Evolutionary conservation across 257 asterid genomes (phyloP), one percentile per base, ranked within the genome.

Genomic region (Osmanthus fragrans): DNA sequence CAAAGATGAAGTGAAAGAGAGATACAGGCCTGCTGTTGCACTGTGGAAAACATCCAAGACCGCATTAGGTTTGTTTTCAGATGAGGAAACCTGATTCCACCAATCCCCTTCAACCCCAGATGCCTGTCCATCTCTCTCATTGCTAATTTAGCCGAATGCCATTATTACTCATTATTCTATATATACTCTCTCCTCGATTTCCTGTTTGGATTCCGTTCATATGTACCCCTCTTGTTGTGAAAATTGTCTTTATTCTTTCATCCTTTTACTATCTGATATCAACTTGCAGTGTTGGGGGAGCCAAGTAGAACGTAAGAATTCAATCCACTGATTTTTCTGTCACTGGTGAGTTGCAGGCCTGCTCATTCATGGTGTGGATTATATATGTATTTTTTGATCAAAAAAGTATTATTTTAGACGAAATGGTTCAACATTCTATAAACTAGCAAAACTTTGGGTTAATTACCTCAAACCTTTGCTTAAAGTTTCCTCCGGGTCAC

Each of bases 71-170:
- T 82, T 80, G 30, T 54, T 75, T 32, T 71, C 86, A 74, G 80
- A 80, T 69, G 60, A 77, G 82, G 67, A 76, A 71, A 80, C 84
- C 84, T 77, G 82, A 15, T 68, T 83, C 82, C 51, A 70, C 87
- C 87, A 80, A 80, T 80, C 87, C 73, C 76, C 80, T 42, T 42
- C 51, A 42, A 42, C 51, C 49, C 51, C 19, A 74, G 49, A 36
- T 39, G 66, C 64, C 40, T 73, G 74, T 65, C 68, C 23, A 45
- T 15, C 19, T 42, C 60, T 66, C 30, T 70, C 73, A 34, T 82
- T 70, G 47, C 25, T 56, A 69, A 66, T 75, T 70, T 77, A 18
- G 47, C 33, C 86, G 72, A 83, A 83, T 83, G 39, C 56, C 40
- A 40, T 49, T 42, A 25, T 0, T 21, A 74, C 82, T 73, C 65